These are phyloP conservation scores for Nadsonia commutata DNA, from an alignment of 1,139 yeast genomes.

Conservation along the genomic window DNA sequence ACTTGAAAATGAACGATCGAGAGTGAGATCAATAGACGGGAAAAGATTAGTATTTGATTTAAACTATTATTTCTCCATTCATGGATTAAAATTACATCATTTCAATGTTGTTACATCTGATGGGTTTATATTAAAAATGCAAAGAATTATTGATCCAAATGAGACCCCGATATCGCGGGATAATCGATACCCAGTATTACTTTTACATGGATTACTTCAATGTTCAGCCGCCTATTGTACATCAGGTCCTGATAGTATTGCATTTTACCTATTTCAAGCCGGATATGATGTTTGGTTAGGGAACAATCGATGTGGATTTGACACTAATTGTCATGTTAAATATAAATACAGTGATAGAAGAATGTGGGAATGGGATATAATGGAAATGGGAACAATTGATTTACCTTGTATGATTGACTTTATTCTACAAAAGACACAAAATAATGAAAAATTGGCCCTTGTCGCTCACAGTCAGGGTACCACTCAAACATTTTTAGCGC, in stretches of 20 bases:
- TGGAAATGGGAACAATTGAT: constrained; percentile 66
- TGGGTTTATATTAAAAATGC: neutral
- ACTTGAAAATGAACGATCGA: neutral
- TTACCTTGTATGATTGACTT: constrained; percentile 56
- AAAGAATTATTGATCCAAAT: neutral
- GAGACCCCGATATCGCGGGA: neutral
- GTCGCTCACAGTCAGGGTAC: constrained; percentile 92
- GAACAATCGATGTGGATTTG: constrained; percentile 76
- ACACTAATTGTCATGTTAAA: constrained; percentile 38
- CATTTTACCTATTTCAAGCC: constrained; percentile 39
- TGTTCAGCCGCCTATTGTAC: constrained; percentile 77
- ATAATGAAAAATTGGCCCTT: constrained; percentile 36
- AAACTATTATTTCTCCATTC: neutral
- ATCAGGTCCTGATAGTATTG: constrained; percentile 61
- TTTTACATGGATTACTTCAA: constrained; percentile 77
- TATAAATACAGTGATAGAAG: constrained; percentile 33
- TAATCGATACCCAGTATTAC: constrained; percentile 40
- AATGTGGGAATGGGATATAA: constrained; percentile 67
- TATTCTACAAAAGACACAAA: constrained; percentile 32
- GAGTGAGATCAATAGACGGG: neutral
- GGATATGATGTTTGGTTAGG: constrained; percentile 95
- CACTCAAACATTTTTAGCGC: constrained; percentile 57
- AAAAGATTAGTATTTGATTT: neutral
- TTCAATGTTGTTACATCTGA: neutral
- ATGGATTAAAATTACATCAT: neutral